Evolutionary conservation across 139 green algal genomes (phyloP), one percentile per base, ranked within the genome.

Genomic region (Diplosphaera chodatii): DNA sequence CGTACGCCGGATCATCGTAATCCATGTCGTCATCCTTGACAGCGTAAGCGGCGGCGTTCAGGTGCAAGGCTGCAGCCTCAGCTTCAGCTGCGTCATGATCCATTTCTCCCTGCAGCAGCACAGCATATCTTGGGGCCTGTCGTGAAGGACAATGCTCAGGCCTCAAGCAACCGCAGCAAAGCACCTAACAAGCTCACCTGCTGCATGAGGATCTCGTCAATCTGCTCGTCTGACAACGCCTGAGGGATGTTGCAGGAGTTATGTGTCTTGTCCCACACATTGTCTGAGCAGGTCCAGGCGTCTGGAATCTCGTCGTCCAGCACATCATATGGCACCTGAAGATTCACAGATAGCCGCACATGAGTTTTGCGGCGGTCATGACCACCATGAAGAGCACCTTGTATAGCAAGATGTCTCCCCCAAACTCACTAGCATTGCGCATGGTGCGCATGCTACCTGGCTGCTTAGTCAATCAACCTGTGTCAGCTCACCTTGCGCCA

Each of bases 201-300:
- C 22, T 80, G 41, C 0, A 75, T 75, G 6, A 92, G 72, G 41
- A 92, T 90, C 10, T 79, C 70, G 40, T 94, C 89, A 65, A 92
- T 93, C 62, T 88, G 72, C 33, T 90, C 83, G 67, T 91, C 82
- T 4, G 80, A 83, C 18, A 91, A 69, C 32, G 78, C 83, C 77
- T 95, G 90, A 0, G 84, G 74, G 28, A 85, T 73, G 10, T 63
- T 70, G 77, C 91, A 96, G 2, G 78, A 84, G 15, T 78, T 71
- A 55, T 84, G 76, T 1, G 33, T 56, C 0, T 62, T 33, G 68
- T 95, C 90, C 88, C 88, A 95, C 0, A 80, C 65, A 70, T 96
- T 95, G 56, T 91, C 40, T 22, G 66, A 70, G 76, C 91, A 96
- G 40, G 78, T 62, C 91, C 91, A 96, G 27, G 87, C 78, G 15